These are phyloP conservation scores for Chaetoceros muelleri DNA, from an alignment of 108 stramenopile genomes.

Conservation along the genomic window DNA sequence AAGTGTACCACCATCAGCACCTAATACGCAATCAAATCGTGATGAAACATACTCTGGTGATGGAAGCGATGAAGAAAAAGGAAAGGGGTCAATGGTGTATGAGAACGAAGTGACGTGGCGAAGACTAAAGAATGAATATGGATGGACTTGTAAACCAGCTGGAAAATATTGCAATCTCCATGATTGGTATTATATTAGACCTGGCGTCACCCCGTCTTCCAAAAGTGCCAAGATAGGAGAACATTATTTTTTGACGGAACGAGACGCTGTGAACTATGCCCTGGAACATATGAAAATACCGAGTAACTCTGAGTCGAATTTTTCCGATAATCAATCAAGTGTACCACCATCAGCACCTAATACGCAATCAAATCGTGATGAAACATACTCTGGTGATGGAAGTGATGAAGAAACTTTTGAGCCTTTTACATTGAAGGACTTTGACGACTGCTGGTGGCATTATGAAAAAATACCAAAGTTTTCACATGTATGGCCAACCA, in stretches of 20 bases:
- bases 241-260: neutral
- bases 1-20: neutral
- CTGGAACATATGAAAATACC: neutral
- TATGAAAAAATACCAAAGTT: neutral
- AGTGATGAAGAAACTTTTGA: neutral
- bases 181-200: neutral
- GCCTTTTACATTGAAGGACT: neutral
- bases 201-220: neutral
- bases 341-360: neutral
- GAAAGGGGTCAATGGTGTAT: too few relatives aligned
- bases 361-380: neutral
- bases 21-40: neutral
- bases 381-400: too few relatives aligned
- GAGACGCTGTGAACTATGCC: neutral
- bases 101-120: too few relatives aligned
- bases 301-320: neutral
- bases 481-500: neutral
- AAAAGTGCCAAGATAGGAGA: neutral
- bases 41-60: too few relatives aligned
- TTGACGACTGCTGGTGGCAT: neutral
- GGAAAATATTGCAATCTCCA: too few relatives aligned
- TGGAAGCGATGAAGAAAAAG: too few relatives aligned
- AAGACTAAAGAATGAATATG: too few relatives aligned
- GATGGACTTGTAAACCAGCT: too few relatives aligned
- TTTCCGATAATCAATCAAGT: too few relatives aligned